phyloP scores from a whole-genome alignment of 2,329 filamentous ascomycete species.

The Xylariaceae sp. region DNA sequence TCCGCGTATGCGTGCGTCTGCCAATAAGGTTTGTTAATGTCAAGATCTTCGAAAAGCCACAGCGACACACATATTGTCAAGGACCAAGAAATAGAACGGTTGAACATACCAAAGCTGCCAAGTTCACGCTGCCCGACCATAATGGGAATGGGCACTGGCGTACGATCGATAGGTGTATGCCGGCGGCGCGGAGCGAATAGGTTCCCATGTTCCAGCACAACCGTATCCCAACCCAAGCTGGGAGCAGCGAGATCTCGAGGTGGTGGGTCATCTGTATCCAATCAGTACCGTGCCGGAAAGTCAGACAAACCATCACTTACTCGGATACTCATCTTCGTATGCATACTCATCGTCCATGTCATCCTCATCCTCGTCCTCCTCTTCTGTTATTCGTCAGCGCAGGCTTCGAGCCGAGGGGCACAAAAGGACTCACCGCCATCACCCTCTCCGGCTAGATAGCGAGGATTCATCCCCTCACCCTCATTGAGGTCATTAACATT shows the following conservation, averaged over 20 bases:
- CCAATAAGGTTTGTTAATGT: no score
- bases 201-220: constrained; percentile 41
- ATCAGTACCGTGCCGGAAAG: constrained; percentile 3
- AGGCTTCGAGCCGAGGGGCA: constrained; percentile 17
- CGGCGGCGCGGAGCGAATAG: constrained; percentile 46
- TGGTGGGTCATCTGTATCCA: constrained; percentile 37
- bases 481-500: constrained; percentile 43
- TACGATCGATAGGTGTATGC: constrained; percentile 49
- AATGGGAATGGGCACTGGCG: constrained; percentile 50
- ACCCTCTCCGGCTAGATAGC: constrained; percentile 48
- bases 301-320: constrained; percentile 37
- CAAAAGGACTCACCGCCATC: constrained; percentile 46
- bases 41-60: no score
- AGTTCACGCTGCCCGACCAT: constrained; percentile 30
- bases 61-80: no score
- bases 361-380: constrained; percentile 60
- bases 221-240: constrained; percentile 53
- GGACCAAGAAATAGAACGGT: no score
- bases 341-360: constrained; percentile 63
- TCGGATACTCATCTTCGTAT: constrained; percentile 54
- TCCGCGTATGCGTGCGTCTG: constrained; percentile 40
- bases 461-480: constrained; percentile 41
- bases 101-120: constrained; percentile 24
- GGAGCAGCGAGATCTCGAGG: constrained; percentile 38
- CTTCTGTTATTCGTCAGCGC: constrained; percentile 31